Percentiles rank a stretch among this genome's conserved stretches.
Evolutionary conservation across 1,284 basidiomycete species (phyloP).

Genomic region (Apiotrichum mycotoxinovorans): DNA sequence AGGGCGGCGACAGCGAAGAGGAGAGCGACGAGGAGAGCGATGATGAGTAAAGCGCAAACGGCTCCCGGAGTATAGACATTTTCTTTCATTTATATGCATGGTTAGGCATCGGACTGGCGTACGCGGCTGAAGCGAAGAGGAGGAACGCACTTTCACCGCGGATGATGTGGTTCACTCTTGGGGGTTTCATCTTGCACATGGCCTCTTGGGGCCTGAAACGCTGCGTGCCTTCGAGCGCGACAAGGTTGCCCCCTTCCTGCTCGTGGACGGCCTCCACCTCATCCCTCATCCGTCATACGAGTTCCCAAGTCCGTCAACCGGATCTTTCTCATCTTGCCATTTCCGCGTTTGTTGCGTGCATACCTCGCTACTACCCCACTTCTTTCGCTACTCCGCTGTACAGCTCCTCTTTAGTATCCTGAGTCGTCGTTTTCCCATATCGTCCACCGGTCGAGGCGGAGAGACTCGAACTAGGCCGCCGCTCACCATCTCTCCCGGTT

Average conservation of each 20-base stretch:
- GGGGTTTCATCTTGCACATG: not conserved
- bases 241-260: no score
- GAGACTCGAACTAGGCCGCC: no score
- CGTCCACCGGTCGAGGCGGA: no score
- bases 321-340: no score
- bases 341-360: not conserved
- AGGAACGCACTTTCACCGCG: not conserved
- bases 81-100: conserved; percentile 1
- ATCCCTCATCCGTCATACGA: no score
- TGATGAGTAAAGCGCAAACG: conserved; percentile 13
- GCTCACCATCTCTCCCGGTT: not conserved
- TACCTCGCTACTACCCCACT: no score
- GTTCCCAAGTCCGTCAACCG: no score
- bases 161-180: not conserved
- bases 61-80: conserved; percentile 1
- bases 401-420: no score
- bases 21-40: conserved; percentile 21
- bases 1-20: conserved; percentile 19
- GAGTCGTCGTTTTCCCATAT: not conserved
- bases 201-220: no score
- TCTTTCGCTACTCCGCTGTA: no score
- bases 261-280: no score
- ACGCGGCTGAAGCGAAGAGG: not conserved
- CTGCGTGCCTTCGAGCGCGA: no score
- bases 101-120: not conserved